Evolutionary conservation across 768 basidiomycete genomes (phyloP).

Genomic region (Auricularia sp.): DNA sequence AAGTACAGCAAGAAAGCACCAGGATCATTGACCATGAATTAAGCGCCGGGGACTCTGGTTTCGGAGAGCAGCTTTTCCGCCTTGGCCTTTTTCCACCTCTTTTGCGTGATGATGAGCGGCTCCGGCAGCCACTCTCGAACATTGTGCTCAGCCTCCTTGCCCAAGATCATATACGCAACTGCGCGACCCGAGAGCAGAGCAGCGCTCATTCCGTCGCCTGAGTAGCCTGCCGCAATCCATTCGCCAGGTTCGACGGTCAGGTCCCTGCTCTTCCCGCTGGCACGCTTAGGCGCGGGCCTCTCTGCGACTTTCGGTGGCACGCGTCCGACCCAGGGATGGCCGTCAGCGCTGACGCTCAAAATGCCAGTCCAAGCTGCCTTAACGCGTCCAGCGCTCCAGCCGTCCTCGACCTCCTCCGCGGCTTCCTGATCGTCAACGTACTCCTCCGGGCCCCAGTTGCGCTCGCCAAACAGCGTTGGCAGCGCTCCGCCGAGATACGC

Average conservation of each 20-base stretch:
- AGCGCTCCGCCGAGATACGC: conserved; percentile 41
- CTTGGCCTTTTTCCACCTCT: conserved; percentile 37
- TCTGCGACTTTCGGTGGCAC: conserved; percentile 38
- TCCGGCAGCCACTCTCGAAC: conserved; percentile 41
- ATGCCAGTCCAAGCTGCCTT: conserved; percentile 58
- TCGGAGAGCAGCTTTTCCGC: conserved; percentile 22
- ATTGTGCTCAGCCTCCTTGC: conserved; percentile 23
- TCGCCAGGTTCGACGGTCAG: conserved; percentile 39
- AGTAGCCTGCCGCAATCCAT: conserved; percentile 64
- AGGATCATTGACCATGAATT: too few relatives aligned
- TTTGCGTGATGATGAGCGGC: conserved; percentile 36
- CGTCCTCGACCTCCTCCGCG: conserved; percentile 14
- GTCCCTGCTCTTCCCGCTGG: conserved; percentile 1
- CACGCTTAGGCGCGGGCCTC: background rate
- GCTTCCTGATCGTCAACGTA: conserved; percentile 9
- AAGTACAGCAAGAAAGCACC: too few relatives aligned
- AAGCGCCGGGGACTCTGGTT: background rate
- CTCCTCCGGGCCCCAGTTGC: conserved; percentile 34
- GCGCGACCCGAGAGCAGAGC: conserved; percentile 56
- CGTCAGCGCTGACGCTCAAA: conserved; percentile 50
- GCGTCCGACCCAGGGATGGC: conserved; percentile 61
- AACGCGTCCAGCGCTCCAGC: conserved; percentile 36
- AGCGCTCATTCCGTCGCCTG: conserved; percentile 66
- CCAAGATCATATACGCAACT: conserved; percentile 50
- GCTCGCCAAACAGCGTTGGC: conserved; percentile 41